These are phyloP conservation scores for Sugiyamaella sp. DNA, from an alignment of 1,139 yeast genomes.

Conservation along the genomic window DNA sequence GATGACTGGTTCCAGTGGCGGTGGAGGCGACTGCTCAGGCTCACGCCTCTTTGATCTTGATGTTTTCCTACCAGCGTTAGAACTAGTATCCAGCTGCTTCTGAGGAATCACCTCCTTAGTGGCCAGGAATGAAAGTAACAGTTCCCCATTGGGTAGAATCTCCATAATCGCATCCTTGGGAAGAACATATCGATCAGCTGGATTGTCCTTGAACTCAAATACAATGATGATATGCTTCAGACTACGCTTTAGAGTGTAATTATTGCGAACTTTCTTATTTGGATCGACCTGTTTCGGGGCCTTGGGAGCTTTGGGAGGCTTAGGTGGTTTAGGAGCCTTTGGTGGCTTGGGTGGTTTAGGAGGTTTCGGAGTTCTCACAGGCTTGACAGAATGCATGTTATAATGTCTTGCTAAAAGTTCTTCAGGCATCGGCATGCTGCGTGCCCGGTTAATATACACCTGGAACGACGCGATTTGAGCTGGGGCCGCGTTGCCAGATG, in stretches of 20 bases:
- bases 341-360: slow-evolving; percentile 29
- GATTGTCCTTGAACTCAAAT: slow-evolving; percentile 82
- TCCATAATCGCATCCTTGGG: slow-evolving; percentile 82
- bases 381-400: slow-evolving; percentile 21
- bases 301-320: slow-evolving; percentile 33
- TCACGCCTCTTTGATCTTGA: slow-evolving; percentile 26
- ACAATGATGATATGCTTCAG: slow-evolving; percentile 70
- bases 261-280: slow-evolving; percentile 29
- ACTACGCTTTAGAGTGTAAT: slow-evolving; percentile 35
- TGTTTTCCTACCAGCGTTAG: slow-evolving; percentile 20
- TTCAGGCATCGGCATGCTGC: slow-evolving; percentile 63
- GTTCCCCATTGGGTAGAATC: slow-evolving; percentile 53
- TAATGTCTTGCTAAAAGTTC: slow-evolving; percentile 34
- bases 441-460: slow-evolving; percentile 72
- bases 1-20: slow-evolving; percentile 33
- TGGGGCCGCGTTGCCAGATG: slow-evolving; percentile 73
- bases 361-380: slow-evolving; percentile 29
- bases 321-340: slow-evolving; percentile 9
- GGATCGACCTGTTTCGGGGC: slow-evolving; percentile 28
- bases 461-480: slow-evolving; percentile 77
- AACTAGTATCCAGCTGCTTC: slow-evolving; percentile 1
- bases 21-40: slow-evolving; percentile 27
- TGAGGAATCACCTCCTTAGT: slow-evolving; percentile 50
- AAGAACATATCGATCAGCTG: slow-evolving; percentile 69
- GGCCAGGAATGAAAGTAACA: slow-evolving; percentile 66